A percentile compares a stretch with the other conserved stretches of the same genome.
Evolutionary conservation across 352 stramenopile species (phyloP).

Genomic region (Globisporangium nodosum): DNA sequence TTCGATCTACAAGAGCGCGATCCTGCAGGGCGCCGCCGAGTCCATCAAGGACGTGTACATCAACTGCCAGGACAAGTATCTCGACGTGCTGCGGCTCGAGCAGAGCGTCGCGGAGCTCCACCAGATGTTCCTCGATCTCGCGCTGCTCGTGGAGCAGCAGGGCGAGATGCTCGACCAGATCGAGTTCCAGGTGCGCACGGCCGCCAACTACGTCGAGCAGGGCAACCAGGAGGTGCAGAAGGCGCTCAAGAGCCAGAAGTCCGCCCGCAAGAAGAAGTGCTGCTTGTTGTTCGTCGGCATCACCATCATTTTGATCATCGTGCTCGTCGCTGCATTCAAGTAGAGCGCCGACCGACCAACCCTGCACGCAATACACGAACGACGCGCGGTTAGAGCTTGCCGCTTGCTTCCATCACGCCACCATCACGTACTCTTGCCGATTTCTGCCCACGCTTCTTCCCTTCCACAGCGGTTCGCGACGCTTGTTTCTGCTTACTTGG

Average conservation of each 20-base stretch:
- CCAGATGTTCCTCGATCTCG: slow-evolving; percentile 99
- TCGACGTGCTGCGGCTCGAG: slow-evolving; percentile 96
- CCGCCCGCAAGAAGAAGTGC: slow-evolving; percentile 96
- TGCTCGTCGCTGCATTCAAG: slow-evolving; percentile 69
- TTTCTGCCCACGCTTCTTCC: too few relatives aligned
- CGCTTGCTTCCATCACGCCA: neutral
- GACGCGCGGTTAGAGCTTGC: neutral
- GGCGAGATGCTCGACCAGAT: slow-evolving; percentile 98
- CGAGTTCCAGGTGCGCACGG: slow-evolving; percentile 92
- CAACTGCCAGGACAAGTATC: slow-evolving; percentile 97
- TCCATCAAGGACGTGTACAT: slow-evolving; percentile 91
- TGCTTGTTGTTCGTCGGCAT: slow-evolving; percentile 79
- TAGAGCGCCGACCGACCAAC: slow-evolving; percentile 15
- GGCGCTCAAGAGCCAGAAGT: slow-evolving; percentile 95
- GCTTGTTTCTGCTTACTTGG: too few relatives aligned
- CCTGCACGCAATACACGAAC: slow-evolving; percentile 1
- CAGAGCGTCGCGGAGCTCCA: slow-evolving; percentile 96
- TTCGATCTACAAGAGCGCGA: slow-evolving; percentile 83
- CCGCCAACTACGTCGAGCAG: slow-evolving; percentile 96
- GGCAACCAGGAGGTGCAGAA: slow-evolving; percentile 94
- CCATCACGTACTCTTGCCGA: too few relatives aligned
- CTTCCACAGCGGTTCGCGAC: too few relatives aligned
- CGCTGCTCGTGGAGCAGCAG: slow-evolving; percentile 96
- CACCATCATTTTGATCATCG: slow-evolving; percentile 72
- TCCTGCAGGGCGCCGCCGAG: slow-evolving; percentile 70